phyloP scores from a whole-genome alignment of 2,329 filamentous ascomycete genomes.

The Onygena corvina region DNA sequence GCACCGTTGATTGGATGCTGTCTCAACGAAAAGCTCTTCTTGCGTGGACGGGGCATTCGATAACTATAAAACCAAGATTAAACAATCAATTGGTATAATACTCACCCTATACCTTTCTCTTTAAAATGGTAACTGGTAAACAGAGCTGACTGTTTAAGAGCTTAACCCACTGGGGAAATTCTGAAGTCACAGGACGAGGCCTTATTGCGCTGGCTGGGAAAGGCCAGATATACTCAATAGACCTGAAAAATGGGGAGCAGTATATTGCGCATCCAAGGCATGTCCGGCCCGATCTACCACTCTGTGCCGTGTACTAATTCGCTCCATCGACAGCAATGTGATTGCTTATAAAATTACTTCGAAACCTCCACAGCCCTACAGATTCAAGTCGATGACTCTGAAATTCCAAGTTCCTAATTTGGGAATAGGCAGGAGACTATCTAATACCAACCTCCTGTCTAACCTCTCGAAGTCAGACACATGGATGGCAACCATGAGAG shows the following conservation, averaged over 20 bases:
- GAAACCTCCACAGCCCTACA: conserved; percentile 66
- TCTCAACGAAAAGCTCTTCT: conserved; percentile 75
- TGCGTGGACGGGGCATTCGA: conserved; percentile 91
- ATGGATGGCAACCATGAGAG: conserved; percentile 57
- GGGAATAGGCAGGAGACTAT: conserved; percentile 51
- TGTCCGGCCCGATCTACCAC: conserved; percentile 10
- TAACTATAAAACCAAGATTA: conserved; percentile 62
- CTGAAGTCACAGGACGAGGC: conserved; percentile 75
- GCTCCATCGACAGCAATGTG: conserved; percentile 52
- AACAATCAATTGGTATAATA: conserved; percentile 53
- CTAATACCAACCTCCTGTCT: conserved; percentile 59
- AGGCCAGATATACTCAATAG: conserved; percentile 80
- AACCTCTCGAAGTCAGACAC: conserved; percentile 58
- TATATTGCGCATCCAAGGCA: conserved; percentile 75
- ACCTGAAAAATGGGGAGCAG: conserved; percentile 69
- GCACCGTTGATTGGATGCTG: conserved; percentile 89
- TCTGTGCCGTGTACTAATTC: neutral
- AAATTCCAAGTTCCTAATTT: conserved; percentile 65
- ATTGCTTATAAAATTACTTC: conserved; percentile 75
- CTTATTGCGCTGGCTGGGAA: conserved; percentile 72
- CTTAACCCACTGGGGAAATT: conserved; percentile 82
- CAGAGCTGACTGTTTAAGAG: conserved; percentile 40
- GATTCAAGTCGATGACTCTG: conserved; percentile 65
- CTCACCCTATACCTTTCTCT: neutral
- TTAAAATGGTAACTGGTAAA: neutral